Base-by-base conservation (phyloP, 192 early-diverging fungal species). In the Entomortierella lignicola region DNA sequence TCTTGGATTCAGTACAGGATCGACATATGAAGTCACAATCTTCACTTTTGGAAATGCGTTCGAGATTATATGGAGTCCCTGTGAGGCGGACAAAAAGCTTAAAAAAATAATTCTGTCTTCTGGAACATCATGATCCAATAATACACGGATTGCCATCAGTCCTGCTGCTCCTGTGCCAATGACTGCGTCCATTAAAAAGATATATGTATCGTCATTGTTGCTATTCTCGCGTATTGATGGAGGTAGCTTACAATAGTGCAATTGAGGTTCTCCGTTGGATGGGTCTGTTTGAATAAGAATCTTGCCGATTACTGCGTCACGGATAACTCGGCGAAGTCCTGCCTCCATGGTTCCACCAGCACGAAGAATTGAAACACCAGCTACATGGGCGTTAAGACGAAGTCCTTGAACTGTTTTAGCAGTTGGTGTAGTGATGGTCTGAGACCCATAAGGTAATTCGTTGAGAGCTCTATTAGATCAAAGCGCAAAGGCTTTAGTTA, bases 131-230 rank as follows among this genome's bases (percentile, higher is more conserved):
- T 99, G 95, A 82, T 99, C 97, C 8, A 95, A 75, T 59, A 97
- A 85, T 34, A 97, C 94, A 41, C 95, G 90, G 43, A 99, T 93
- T 18, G 97, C 96, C 97, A 99, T 99, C 85, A 99, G 69, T 4
- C 95, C 96, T 8, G 94, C 94, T 7, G 96, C 96, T 34, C 97
- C 97, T 11, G 95, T 96, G 4, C 93, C 93, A 17, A 96, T 88
- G 42, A 93, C 92, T n/a, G 95, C 92, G 82, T 99, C 96, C 86
- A 85, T 77, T 44, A 77, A 56, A 32, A 84, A 72, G 55, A 77
- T 71, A 21, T 44, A 69, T 6, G 44, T 71, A 50, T 80, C 60
- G 17, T 41, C 20, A 10, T 62, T 62, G 60, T 1, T 47, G 17
- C 42, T 30, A 20, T 62, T 23, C 11, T 50, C 60, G 20, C 26